Conservation (phyloP, 768 basidiomycete species). For the Kwoniella sp. region DNA sequence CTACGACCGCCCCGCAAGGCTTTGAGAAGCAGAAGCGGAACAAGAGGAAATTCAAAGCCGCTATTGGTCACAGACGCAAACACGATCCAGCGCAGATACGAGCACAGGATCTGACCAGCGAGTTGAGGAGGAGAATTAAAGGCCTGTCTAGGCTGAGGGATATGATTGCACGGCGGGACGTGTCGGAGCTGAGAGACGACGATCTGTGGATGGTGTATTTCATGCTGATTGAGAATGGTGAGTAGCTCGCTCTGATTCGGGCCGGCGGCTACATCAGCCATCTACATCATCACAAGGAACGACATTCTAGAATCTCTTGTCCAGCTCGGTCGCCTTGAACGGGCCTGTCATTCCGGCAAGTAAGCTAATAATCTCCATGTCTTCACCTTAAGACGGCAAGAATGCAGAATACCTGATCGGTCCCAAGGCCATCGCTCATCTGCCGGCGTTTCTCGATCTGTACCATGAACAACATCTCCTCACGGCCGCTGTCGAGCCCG, state of each 20-base stretch:
- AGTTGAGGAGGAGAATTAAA: conserved; percentile 40
- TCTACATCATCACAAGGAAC: conserved; percentile 6
- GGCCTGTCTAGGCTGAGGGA: conserved; percentile 31
- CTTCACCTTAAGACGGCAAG: conserved; percentile 44
- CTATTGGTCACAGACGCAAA: not conserved
- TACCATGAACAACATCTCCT: conserved; percentile 54
- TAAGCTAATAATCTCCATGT: not conserved
- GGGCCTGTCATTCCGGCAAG: too few relatives aligned
- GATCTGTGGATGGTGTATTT: conserved; percentile 53
- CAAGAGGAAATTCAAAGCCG: conserved; percentile 4
- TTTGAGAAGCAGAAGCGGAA: not conserved
- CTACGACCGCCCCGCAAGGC: not conserved
- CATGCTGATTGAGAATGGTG: conserved; percentile 56
- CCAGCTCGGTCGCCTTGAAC: not conserved
- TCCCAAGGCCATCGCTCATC: conserved; percentile 34
- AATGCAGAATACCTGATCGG: conserved; percentile 47
- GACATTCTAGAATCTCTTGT: conserved; percentile 7
- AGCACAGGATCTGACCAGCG: conserved; percentile 34
- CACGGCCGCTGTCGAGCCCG: conserved; percentile 52
- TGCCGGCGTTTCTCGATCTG: conserved; percentile 48
- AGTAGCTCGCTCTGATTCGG: too few relatives aligned
- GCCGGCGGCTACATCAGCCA: not conserved
- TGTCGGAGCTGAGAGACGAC: conserved; percentile 30
- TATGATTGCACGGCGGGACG: conserved; percentile 29
- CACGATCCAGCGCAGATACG: not conserved